Conservation (phyloP, 768 basidiomycete species). For the Vararia minispora region DNA sequence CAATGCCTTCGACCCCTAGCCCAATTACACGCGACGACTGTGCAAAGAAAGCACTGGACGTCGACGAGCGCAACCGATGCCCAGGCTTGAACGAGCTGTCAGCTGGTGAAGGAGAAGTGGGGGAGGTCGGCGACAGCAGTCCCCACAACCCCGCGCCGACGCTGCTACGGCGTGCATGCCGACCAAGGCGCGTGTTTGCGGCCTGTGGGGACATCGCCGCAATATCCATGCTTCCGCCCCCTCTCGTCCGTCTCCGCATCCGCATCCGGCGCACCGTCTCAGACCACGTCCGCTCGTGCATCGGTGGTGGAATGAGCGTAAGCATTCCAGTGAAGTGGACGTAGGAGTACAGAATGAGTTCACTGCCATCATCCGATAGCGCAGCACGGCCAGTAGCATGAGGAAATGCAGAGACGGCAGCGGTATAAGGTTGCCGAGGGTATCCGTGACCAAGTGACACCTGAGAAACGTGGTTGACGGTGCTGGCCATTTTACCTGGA, state of each 20-base stretch:
- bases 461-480: no score
- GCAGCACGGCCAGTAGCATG: no score
- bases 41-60: slow-evolving; percentile 9
- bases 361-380: no score
- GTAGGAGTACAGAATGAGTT: slow-evolving; percentile 77
- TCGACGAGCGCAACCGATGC: slow-evolving; percentile 17
- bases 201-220: slow-evolving; percentile 30
- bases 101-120: slow-evolving; percentile 6
- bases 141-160: slow-evolving; percentile 37
- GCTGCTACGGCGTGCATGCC: slow-evolving; percentile 40
- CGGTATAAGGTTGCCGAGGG: slow-evolving; percentile 14
- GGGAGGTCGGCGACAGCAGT: slow-evolving; percentile 21
- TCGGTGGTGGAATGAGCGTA: slow-evolving; percentile 39
- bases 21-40: slow-evolving; percentile 17
- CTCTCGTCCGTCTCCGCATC: slow-evolving; percentile 36
- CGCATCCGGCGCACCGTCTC: slow-evolving; percentile 37
- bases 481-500: slow-evolving; percentile 17
- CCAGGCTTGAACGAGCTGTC: slow-evolving; percentile 10
- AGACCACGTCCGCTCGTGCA: slow-evolving; percentile 34
- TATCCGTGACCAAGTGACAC: slow-evolving; percentile 38
- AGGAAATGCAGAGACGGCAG: slow-evolving; percentile 8
- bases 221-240: slow-evolving; percentile 78
- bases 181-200: slow-evolving; percentile 14
- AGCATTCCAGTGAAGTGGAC: slow-evolving; percentile 68
- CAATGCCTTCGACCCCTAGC: slow-evolving; percentile 17